Evolutionary conservation across 371 early-diverging fungal species (phyloP).

Genomic region (Mortierella sp.): DNA sequence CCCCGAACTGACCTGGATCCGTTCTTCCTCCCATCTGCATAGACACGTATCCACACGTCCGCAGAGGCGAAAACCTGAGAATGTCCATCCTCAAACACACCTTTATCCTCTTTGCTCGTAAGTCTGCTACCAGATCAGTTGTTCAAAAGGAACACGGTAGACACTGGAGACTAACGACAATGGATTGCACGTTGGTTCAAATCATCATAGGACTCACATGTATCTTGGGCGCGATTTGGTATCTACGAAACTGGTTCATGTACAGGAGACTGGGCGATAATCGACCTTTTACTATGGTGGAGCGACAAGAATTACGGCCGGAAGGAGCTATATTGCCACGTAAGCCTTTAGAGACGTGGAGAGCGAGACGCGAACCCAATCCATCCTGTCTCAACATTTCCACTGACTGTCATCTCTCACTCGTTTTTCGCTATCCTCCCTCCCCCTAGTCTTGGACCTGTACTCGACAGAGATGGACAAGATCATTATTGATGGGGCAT

Average conservation of each 20-base stretch:
- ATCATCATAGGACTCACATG: conserved; percentile 7
- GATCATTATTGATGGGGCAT: no score
- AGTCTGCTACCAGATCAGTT: no score
- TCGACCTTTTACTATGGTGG: conserved; percentile 16
- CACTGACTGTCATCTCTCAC: no score
- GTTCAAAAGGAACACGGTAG: neutral
- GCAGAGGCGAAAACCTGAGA: conserved; percentile 21
- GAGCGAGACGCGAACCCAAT: no score
- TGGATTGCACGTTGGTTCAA: no score
- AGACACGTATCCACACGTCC: conserved; percentile 15
- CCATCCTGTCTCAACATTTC: no score
- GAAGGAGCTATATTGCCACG: conserved; percentile 8
- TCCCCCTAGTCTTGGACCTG: no score
- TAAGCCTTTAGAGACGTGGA: no score
- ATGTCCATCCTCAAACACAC: conserved; percentile 6
- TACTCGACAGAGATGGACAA: no score
- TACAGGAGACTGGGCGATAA: neutral
- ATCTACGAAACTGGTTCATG: neutral
- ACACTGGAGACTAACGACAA: neutral
- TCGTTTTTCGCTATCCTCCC: no score
- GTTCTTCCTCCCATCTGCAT: neutral
- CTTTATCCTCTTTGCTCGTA: conserved; percentile 14
- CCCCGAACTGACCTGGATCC: neutral
- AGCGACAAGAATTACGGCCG: neutral
- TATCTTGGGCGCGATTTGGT: conserved; percentile 12